Base-by-base conservation (phyloP, 345 rosid genomes). In the Tarenaya hassleriana region DNA sequence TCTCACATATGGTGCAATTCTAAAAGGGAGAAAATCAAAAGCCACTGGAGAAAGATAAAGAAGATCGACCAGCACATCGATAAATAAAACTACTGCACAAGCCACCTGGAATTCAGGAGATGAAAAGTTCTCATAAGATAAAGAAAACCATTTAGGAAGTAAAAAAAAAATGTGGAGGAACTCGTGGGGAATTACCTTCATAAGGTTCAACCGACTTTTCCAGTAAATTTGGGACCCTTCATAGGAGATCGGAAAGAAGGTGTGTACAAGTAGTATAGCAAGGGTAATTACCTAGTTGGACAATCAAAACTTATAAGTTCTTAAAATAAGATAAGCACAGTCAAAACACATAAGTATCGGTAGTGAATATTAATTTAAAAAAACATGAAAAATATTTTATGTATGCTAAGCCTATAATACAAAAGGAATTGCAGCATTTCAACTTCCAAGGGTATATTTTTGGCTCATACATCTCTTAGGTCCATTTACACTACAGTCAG, bases 1-100 rank as follows among this genome's bases (percentile, higher is more conserved):
- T 74, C 97, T 76, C 58, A 83, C 66, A 39, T 92, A 88, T 19
- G 95, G 98, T 12, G 98, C 97, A 52, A 81, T 67, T 63, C 98
- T 77, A 55, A 83, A 55, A 11, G 98, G 95, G 64, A 92, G 94
- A 69, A 49, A 81, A 62, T 61, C 56, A 27, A 79, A 61, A 60
- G 77, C 80, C 64, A 79, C 72, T 3, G 84, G 94, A 65, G 95
- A 88, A 68, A 85, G 66, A 68, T 76, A 92, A 56, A 88, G 71
- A 66, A 66, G 53, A 73, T 85, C 85, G 61, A 73, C 77, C 72
- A 92, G 64, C 43, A 85, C 63, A 83, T 92, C 98, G 16, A 68
- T 82, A 31, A 74, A 58, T 86, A 92, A 71, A 69, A 92, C 58
- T 64, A 76, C 50, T 7, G 73, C 62, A 64, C 83, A 79, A 33